Evolutionary conservation across 176 grass and related monocot genomes (phyloP), one percentile per base, ranked within the genome.

Genomic region (Rhynchospora pubera): DNA sequence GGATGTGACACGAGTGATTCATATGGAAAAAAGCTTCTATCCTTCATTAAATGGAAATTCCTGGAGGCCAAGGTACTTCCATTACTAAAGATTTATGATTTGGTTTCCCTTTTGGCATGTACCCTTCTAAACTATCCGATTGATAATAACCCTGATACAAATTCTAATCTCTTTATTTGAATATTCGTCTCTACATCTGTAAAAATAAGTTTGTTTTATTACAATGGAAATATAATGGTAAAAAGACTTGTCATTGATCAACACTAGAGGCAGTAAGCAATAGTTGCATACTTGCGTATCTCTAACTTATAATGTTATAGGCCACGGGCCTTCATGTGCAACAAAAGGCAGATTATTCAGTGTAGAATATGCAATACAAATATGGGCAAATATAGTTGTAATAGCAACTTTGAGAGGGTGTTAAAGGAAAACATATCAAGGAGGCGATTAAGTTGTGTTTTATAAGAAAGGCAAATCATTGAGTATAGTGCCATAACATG

Each of bases 11-110:
- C 84, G 6, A 91, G 85, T 28, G 92, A 98, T 63, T 85, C 87
- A 32, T 98, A 84, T 23, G 96, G 87, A 57, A 98, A 90, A 78
- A 98, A 98, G 80, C 92, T 98, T 66, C 84, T 98, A 23, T 70
- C 91, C 15, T 95, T 94, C 73, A 93, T 95, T 7, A 98, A 93
- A 53, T 98, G 96, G 96, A 98, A 98, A 51, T 95, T 87, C 69
- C 91, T 98, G 56, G 96, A 98, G 22, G 96, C 96, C 63, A 98
- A 98, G 96, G 96, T 98, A 60, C 74, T 28, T 46, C 46, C 5
- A 80, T 65, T 22, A 76, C 9, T 78, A 57, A 9, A 52, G 21
- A 75, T 55, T 26, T 75, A 26, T 75, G 53, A 13, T 3, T 53
- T 52, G 1, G 48, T 47, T 53, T 73, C 63, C 21, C 7, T 52